Base-by-base conservation (phyloP, 2,329 filamentous ascomycete species). In the Trichoderma lentiforme region DNA sequence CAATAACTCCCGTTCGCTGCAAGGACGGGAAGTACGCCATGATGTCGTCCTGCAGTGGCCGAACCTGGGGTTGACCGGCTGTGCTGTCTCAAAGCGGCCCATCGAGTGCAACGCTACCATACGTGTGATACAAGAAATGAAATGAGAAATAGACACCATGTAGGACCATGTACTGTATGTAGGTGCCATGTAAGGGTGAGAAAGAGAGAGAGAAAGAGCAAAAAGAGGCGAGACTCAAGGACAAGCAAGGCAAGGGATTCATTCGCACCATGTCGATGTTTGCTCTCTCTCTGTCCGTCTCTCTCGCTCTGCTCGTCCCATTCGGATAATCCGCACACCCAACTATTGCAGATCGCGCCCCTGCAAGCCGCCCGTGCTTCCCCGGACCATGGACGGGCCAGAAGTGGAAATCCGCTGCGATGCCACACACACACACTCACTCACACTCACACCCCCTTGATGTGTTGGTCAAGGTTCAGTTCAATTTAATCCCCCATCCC, bases 341-440 rank as follows among this genome's bases (percentile, higher is more conserved):
- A 43, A 60, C 47, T 30, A 43, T 24, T 24, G 60, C 60, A 64
- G 68, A 64, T 71, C 32, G 26, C 6, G 14, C 32, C 68, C 68
- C 32, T 71, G 68, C 60, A 15, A 47, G n/a, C 47, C 21, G 36
- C 30, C 32, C 60, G 68, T 70, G 18, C 68, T 71, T 71, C 68
- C 68, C 68, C 68, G 60, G 68, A 64, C 68, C 58, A 39, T 71
- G 68, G 60, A 57, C 47, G 26, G 60, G 28, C 60, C 60, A 71
- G 60, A 71, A 57, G 58, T 64, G 61, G 68, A 64, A 71, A 71
- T 71, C 68, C 68, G 68, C 67, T 47, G 47, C 67, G 60, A 56
- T 47, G 67, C 43, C 30, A 62, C 67, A 62, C 34, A 56, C 43
- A 24, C 34, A 39, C 36, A 18, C 18, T 7, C 34, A 36, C 34